Evolutionary conservation across 306 rosid species (phyloP).

Genomic region (Prunus mira): DNA sequence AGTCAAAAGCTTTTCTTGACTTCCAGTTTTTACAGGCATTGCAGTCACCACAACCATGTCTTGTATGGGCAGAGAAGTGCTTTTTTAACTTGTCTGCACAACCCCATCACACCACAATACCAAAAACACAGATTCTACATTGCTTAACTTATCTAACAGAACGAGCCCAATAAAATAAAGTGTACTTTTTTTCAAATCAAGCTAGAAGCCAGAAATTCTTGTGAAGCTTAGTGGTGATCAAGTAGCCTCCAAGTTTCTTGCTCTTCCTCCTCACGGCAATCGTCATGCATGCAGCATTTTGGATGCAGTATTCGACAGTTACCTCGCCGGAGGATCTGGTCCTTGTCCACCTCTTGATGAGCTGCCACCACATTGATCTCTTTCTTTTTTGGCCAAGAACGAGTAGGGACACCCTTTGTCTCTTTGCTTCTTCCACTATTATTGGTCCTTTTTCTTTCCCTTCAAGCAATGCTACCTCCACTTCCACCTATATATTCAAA

Average conservation of each 20-base stretch:
- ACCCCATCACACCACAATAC: neutral
- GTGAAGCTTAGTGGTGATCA: slow-evolving; percentile 88
- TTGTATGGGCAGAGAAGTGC: neutral
- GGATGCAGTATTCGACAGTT: slow-evolving; percentile 64
- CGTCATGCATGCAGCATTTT: slow-evolving; percentile 75
- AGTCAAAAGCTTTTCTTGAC: neutral
- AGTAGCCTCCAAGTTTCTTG: slow-evolving; percentile 71
- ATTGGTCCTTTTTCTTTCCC: slow-evolving; percentile 63
- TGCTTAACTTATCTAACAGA: neutral
- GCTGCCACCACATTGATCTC: slow-evolving; percentile 40
- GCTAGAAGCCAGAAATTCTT: slow-evolving; percentile 96
- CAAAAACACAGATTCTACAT: neutral
- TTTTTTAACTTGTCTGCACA: neutral
- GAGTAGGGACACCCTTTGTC: slow-evolving; percentile 53
- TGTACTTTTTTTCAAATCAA: slow-evolving; percentile 14
- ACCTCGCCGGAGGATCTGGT: slow-evolving; percentile 30
- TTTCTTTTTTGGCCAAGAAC: slow-evolving; percentile 76
- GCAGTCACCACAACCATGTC: neutral
- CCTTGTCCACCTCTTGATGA: slow-evolving; percentile 37
- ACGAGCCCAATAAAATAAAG: too few species aligned
- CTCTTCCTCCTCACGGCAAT: slow-evolving; percentile 83
- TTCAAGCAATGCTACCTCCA: slow-evolving; percentile 55
- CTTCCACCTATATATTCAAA: slow-evolving; percentile 45
- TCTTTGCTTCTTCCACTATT: slow-evolving; percentile 78
- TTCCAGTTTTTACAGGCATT: neutral